Conservation (phyloP, 1,284 basidiomycete species). For the Ceratobasidium sp. region DNA sequence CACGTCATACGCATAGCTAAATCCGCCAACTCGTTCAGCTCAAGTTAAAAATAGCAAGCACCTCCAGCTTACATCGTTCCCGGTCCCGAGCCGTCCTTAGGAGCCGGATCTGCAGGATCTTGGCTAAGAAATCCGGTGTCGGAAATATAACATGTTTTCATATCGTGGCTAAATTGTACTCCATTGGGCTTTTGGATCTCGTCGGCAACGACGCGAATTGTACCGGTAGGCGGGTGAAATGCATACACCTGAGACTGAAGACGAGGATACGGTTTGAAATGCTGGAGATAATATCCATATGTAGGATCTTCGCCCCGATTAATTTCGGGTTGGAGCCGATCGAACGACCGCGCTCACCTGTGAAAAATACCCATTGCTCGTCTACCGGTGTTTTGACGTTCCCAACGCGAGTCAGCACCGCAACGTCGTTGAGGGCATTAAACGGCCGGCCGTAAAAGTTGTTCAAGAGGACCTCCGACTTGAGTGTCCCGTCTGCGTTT, state of each 20-base stretch:
- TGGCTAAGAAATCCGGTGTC: constrained; percentile 53
- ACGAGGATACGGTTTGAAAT: constrained; percentile 74
- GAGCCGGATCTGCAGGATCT: constrained; percentile 65
- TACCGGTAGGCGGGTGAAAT: constrained; percentile 73
- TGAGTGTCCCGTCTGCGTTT: constrained; percentile 15
- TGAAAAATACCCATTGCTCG: constrained; percentile 68
- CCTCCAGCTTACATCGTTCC: constrained; percentile 69
- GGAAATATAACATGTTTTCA: constrained; percentile 76
- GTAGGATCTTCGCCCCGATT: constrained; percentile 15
- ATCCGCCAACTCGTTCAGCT: constrained; percentile 1
- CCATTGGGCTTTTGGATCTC: constrained; percentile 75
- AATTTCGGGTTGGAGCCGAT: constrained; percentile 5
- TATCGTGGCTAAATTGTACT: constrained; percentile 77
- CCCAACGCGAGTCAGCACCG: constrained; percentile 68
- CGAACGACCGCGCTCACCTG: constrained; percentile 69
- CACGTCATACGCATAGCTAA: constrained; percentile 80
- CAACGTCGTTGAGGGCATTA: constrained; percentile 84
- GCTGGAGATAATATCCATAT: constrained; percentile 70
- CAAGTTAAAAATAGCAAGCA: background rate
- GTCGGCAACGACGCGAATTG: constrained; percentile 77
- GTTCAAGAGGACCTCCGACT: constrained; percentile 66
- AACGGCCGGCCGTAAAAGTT: constrained; percentile 82
- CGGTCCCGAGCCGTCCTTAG: constrained; percentile 65
- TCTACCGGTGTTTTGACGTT: constrained; percentile 60
- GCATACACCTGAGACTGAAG: constrained; percentile 82